Base-by-base conservation (phyloP, 177 flowering plant genomes). In the Vitis hybrid region DNA sequence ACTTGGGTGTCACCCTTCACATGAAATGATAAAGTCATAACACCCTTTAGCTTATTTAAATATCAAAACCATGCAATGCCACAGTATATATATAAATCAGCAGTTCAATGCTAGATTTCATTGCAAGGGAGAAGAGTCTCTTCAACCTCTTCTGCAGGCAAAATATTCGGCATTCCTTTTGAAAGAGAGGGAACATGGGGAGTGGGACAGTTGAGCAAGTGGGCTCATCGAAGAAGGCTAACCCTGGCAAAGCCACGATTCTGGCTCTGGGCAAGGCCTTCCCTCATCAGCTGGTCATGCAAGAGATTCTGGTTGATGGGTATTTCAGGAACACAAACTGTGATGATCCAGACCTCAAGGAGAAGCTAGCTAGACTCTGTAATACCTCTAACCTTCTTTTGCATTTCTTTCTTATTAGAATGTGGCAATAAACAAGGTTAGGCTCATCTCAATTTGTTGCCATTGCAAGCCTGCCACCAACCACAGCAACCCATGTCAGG, bases 221-320 rank as follows among this genome's bases (percentile, higher is more conserved):
- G 62, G 71, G 68, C 29, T 50, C 69, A 11, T n/a, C 66, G 19
- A 83, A 71, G 83, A 78, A 69, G 67, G 78, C 81, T 16, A 82
- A 1, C 34, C 81, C 86, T 39, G 90, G 92, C 12, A 93, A 87
- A 79, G 89, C 98, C 10, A 85, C 90, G 2, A 76, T 95, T 69
- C 76, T 95, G 53, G 93, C 95, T 61, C 88, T 95, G 12, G 99
- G 98, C 48, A 95, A 93, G 81, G 99, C 97, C n/a, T 93, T 95
- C 69, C 98, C 99, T 74, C 86, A 82, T 78, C 97, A 93, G 79
- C 95, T 92, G 57, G 92, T 95, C 59, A 88, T 93, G 91, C 99
- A 93, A 64, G 97, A 93, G 59, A 83, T 87, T 62, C 82, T 95
- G 45, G 98, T 90, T 54, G 99, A 93, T 80, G 98, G 91, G 14